phyloP scores from a whole-genome alignment of 257 asterid genomes.

The Verbascum thapsus region DNA sequence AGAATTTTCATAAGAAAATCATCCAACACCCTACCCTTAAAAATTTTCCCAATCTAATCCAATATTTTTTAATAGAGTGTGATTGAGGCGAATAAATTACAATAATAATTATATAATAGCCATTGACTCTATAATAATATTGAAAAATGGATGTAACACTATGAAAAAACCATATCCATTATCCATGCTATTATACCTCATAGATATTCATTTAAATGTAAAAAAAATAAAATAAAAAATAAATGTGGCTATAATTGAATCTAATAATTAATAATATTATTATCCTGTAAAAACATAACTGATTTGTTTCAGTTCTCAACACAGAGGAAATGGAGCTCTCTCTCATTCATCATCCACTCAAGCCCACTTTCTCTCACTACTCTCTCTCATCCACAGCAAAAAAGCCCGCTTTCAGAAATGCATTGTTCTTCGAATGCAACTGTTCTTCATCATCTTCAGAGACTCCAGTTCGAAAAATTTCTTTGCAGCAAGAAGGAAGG shows the following conservation, averaged over 20 bases:
- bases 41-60: too few relatives aligned
- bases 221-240: too few relatives aligned
- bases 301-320: conserved; percentile 28
- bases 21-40: too few relatives aligned
- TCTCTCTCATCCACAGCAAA: conserved; percentile 55
- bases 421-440: conserved; percentile 38
- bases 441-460: conserved; percentile 55
- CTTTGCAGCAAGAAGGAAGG: conserved; percentile 52
- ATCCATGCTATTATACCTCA: background rate
- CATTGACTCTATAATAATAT: too few relatives aligned
- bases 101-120: too few relatives aligned
- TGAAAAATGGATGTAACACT: too few relatives aligned
- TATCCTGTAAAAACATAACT: conserved; percentile 27
- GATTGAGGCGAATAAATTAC: too few relatives aligned
- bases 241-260: conserved; percentile 47
- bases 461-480: conserved; percentile 21
- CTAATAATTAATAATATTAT: conserved; percentile 7
- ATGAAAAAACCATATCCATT: too few relatives aligned
- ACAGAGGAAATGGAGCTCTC: conserved; percentile 46
- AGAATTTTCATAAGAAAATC: too few relatives aligned
- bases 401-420: conserved; percentile 36
- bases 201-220: conserved; percentile 5
- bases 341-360: conserved; percentile 62
- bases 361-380: conserved; percentile 41
- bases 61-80: too few relatives aligned